Base-by-base conservation (phyloP, 2,329 filamentous ascomycete species). In the Calonectria naviculata region DNA sequence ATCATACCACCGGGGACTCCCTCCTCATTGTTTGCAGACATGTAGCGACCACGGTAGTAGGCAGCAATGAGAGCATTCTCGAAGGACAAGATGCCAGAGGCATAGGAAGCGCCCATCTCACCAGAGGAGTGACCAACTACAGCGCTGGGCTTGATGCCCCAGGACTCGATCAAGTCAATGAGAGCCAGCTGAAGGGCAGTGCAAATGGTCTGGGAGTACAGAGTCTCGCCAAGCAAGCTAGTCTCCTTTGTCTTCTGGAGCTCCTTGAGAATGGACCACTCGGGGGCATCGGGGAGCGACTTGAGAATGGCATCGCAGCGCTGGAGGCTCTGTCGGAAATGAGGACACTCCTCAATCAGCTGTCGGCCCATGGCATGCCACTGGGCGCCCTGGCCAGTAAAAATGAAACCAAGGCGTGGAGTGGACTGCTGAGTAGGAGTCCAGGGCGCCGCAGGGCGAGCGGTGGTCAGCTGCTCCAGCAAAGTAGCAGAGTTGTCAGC, bases 91-190 rank as follows among this genome's bases (percentile, higher is more conserved):
- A 79, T 76, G 2, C 83, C 84, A 2, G 82, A 76, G 2, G 83
- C 79, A 67, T 84, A 86, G 0, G 85, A 85, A 24, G 85, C 84
- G 2, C 73, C 83, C 54, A 86, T 86, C 69, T 87, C 85, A 12
- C 85, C 85, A 19, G 80, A 83, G 0, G 84, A 86, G 70, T 87
- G 85, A 3, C 85, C 84, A 4, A 80, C 78, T 1, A 85, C 83
- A 12, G 79, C 81, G 0, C 68, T 28, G 1, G 84, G 82, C n/a
- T 52, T 68, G 34, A 87, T 80, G 1, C 79, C 79, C 80, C 83
- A 84, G 2, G 71, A 69, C 7, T 62, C 58, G 1, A 87, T 68
- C 3, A 86, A 68, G 9, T 83, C 79, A 3, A 83, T 78, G 2
- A 87, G 68, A 1, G 81, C 79, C 5, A 87, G 73, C 70, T 87